Percentiles rank a stretch among this genome's conserved stretches.
Conservation (phyloP, 2,329 filamentous ascomycete genomes). For the Ciborinia camelliae region DNA sequence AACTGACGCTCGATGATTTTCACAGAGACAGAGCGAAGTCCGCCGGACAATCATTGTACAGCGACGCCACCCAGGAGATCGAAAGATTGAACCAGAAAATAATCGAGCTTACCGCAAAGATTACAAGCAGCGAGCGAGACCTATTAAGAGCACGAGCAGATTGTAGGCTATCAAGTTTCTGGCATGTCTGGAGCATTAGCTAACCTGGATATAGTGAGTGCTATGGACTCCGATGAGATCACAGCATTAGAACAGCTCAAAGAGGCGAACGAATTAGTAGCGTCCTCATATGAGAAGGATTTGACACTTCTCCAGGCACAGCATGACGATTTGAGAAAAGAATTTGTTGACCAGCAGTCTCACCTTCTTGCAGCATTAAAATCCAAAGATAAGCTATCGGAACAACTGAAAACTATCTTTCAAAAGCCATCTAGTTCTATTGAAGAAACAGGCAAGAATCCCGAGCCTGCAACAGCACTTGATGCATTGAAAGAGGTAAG, state of each 20-base stretch:
- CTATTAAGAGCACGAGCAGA: slow-evolving; percentile 52
- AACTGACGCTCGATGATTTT: slow-evolving; percentile 46
- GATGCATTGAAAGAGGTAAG: slow-evolving; percentile 57
- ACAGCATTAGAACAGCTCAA: slow-evolving; percentile 57
- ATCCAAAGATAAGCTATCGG: slow-evolving; percentile 57
- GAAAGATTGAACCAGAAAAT: slow-evolving; percentile 47
- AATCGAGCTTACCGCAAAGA: slow-evolving; percentile 42
- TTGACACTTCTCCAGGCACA: slow-evolving; percentile 54
- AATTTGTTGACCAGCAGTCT: slow-evolving; percentile 55
- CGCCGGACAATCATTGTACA: slow-evolving; percentile 49
- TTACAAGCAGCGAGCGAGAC: slow-evolving; percentile 54
- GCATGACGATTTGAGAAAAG: slow-evolving; percentile 47
- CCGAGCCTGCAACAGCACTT: slow-evolving; percentile 41
- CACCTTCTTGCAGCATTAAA: slow-evolving; percentile 59
- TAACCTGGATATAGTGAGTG: slow-evolving; percentile 44
- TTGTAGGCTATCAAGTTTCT: slow-evolving; percentile 41
- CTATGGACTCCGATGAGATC: slow-evolving; percentile 52
- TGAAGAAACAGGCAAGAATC: slow-evolving; percentile 4
- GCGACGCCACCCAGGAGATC: slow-evolving; percentile 47
- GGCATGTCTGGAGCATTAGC: slow-evolving; percentile 5
- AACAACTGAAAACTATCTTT: slow-evolving; percentile 42
- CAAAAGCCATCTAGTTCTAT: slow-evolving; percentile 20
- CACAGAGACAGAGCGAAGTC: slow-evolving; percentile 53
- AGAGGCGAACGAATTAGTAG: slow-evolving; percentile 56
- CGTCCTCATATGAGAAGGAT: slow-evolving; percentile 56